Conservation (phyloP, 179 eudicot genomes). For the Silene noctiflora region DNA sequence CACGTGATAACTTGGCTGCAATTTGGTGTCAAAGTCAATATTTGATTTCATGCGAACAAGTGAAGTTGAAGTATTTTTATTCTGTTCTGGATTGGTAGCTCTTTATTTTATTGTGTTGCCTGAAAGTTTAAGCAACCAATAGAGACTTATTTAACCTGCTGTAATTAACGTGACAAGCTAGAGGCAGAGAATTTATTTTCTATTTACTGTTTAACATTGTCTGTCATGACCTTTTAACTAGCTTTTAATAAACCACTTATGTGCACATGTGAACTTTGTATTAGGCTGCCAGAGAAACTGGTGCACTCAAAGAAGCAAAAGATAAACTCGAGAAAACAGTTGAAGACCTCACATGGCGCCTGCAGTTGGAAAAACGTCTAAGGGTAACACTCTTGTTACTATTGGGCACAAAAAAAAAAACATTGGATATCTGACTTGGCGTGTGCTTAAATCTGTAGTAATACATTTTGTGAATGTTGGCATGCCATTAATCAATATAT, state of each 20-base stretch:
- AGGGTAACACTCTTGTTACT: conserved; percentile 56
- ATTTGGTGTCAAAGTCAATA: background rate
- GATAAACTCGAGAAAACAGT: conserved; percentile 84
- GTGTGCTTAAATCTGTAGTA: no score
- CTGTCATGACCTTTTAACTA: background rate
- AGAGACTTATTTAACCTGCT: background rate
- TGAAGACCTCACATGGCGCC: conserved; percentile 71
- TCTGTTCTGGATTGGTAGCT: background rate
- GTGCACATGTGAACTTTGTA: conserved; percentile 20
- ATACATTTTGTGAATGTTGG: background rate
- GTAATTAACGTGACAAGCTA: background rate
- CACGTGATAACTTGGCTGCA: background rate
- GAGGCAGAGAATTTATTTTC: background rate
- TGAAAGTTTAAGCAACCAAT: background rate
- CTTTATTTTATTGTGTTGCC: background rate
- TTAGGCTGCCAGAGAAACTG: conserved; percentile 82
- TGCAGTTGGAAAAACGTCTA: conserved; percentile 72
- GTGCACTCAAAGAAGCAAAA: conserved; percentile 82
- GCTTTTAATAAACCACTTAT: conserved; percentile 13
- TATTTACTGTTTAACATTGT: conserved; percentile 15
- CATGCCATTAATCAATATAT: background rate
- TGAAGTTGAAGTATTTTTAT: background rate
- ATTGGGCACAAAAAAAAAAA: background rate
- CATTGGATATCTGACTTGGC: no score
- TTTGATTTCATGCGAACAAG: no score